Evolutionary conservation across 2,329 filamentous ascomycete genomes (phyloP), one percentile per base, ranked within the genome.

Genomic region (Venturia carpophila): DNA sequence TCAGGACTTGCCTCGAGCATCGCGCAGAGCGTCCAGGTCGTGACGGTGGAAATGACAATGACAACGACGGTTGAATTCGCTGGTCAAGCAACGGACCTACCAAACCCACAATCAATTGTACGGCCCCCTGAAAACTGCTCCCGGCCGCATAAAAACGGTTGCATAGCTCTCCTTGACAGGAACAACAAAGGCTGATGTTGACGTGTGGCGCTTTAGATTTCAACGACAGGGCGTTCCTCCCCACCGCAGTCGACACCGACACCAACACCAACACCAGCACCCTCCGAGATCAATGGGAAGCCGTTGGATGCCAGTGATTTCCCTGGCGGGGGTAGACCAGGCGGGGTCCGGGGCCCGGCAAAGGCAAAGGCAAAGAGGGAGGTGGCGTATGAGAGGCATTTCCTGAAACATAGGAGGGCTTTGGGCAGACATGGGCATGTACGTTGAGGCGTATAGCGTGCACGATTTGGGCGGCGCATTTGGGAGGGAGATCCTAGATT

Each of bases 341-440:
- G 52, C 4, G 52, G 52, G 10, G 2, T 9, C 11, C 15, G 7
- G 6, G 17, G 13, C 3, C 52, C 52, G 17, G 27, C 27, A 1
- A 58, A 39, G 52, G 27, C 27, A 1, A 58, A 39, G 52, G 52
- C 27, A 27, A 58, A 58, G 52, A 58, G 52, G 19, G 52, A 58
- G 37, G 52, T 17, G 15, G 52, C 52, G 13, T 37, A 58, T 37
- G 52, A 58, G 52, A n/a, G 52, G 30, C 52, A 58, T 37, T 37
- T 58, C 10, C 37, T 58, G 52, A 58, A 58, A n/a, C 52, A 58
- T 37, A 58, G 52, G 52, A 58, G 52, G 52, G 52, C 52, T 37
- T 21, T 58, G 30, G 52, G 52, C 37, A 15, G 30, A n/a, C 52
- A 58, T 58, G 52, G 52, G 5, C 52, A n/a, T 58, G 30, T 58